Base-by-base conservation (phyloP, 805 yeast species). In the Alloascoidea africana region DNA sequence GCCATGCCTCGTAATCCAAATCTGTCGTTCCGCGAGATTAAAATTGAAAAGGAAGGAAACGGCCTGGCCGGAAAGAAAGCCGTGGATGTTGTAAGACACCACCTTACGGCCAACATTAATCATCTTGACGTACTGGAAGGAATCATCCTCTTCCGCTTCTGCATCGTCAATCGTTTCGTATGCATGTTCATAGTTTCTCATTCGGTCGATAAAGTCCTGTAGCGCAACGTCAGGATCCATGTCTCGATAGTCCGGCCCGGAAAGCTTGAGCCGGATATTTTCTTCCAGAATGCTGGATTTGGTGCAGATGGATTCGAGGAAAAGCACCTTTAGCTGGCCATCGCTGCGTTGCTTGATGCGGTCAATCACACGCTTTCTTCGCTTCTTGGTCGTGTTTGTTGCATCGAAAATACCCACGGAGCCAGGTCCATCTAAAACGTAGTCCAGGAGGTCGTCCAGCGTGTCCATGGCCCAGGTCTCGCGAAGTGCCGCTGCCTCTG, bases 391-490 rank as follows among this genome's bases (percentile, higher is more conserved):
- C 27, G 87, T 77, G 56, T 89, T 87, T 2, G 96, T 85, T 17
- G 96, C 96, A 58, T 91, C 98, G 41, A 89, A 64, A 5, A 89
- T 84, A 2, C 96, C 98, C 5, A 89, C 96, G 4, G 87, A 76
- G 2, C 97, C 97, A 19, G 77, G 73, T 0, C 85, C 93, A 11
- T 72, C 66, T 36, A 86, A 54, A 3, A 91, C 68, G 56, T 83
- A 87, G 46, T 87, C 89, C 23, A 89, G 61, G 39, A 89, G 58
- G 49, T 79, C 81, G 42, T 85, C 91, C 41, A 89, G 60, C 0
- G 98, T 89, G 44, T 89, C 94, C 74, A 80, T 76, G 0, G 98
- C 98, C 97, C 97, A 91, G 54, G 80, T 71, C 50, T 89, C 96
- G 42, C 97, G 70, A 34, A 85, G 60, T 19, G 66, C 62, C 3